These are phyloP conservation scores for Beauveria varroae DNA, from an alignment of 2,329 filamentous ascomycete species.

Conservation along the genomic window DNA sequence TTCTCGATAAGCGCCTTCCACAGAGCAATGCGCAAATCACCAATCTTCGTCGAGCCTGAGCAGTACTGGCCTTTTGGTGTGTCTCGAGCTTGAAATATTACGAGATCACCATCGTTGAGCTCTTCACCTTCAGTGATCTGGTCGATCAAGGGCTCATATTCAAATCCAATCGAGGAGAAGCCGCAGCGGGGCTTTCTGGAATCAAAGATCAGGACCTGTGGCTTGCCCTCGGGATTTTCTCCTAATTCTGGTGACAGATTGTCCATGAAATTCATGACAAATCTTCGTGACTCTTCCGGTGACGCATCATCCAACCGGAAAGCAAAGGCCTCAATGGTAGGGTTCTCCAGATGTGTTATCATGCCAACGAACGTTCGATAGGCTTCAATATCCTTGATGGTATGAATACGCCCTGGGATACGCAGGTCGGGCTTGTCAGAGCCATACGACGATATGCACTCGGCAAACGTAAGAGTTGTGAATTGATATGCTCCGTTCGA, in stretches of 20 bases:
- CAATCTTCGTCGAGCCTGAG: conserved; percentile 60
- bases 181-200: conserved; percentile 66
- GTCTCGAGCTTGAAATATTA: conserved; percentile 73
- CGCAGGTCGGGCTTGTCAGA: conserved; percentile 90
- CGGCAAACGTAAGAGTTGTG: conserved; percentile 28
- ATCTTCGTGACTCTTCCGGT: conserved; percentile 46
- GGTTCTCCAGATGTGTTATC: conserved; percentile 61
- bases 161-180: conserved; percentile 62
- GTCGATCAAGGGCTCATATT: conserved; percentile 52
- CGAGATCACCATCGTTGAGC: conserved; percentile 57
- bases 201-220: conserved; percentile 72
- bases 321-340: conserved; percentile 68
- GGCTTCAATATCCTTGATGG: conserved; percentile 50
- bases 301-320: conserved; percentile 50
- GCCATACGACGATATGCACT: conserved; percentile 69
- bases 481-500: conserved; percentile 22
- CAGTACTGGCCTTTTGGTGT: conserved; percentile 48
- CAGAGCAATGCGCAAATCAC: conserved; percentile 63
- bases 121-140: conserved; percentile 33
- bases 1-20: conserved; percentile 62
- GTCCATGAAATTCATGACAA: conserved; percentile 66
- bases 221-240: conserved; percentile 67
- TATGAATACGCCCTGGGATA: conserved; percentile 57
- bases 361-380: conserved; percentile 62
- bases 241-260: conserved; percentile 50